Evolutionary conservation across 1,139 yeast species (phyloP), one percentile per base, ranked within the genome.

Genomic region (Pichia sp.): DNA sequence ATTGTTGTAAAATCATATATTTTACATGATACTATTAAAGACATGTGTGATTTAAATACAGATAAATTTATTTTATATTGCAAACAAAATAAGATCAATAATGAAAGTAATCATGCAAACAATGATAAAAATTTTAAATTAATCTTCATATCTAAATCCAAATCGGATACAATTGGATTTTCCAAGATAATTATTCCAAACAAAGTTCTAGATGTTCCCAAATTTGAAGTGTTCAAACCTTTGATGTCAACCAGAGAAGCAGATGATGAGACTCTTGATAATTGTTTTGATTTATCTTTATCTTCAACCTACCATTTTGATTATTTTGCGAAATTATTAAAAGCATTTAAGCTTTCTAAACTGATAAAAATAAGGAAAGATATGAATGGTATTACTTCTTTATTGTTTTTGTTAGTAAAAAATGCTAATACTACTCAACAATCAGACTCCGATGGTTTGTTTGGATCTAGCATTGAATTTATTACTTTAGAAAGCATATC

Each of bases 101-200:
- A 27, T 8, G 39, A 34, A 7, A 25, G 10, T 25, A 18, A 18
- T 26, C 26, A 33, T 27, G 11, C 26, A 7, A 41, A 38, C 27
- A 65, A 50, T n/a, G 56, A 58, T 10, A 52, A 57, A 29, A 58
- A 56, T 4, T 59, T 64, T 34, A 71, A 68, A 53, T 59, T 79
- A 34, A 69, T 73, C 41, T 75, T 88, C 50, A 76, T 85, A 3
- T 83, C 94, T 1, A 55, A 55, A 45, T 62, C 66, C 4, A 57
- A 55, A 29, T 62, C 60, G 35, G 63, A 58, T 28, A 51, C 64
- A 10, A 72, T 86, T 42, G 96, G 95, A 0, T 71, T 74, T 44
- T 81, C 87, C 48, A 82, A 84, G 59, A 69, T 86, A 30, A 73
- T 78, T 9, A 74, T 83, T 52, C 95, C 95, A 0, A 76, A 74